Conservation (phyloP, 768 basidiomycete genomes). For the Plicaturopsis crispa region DNA sequence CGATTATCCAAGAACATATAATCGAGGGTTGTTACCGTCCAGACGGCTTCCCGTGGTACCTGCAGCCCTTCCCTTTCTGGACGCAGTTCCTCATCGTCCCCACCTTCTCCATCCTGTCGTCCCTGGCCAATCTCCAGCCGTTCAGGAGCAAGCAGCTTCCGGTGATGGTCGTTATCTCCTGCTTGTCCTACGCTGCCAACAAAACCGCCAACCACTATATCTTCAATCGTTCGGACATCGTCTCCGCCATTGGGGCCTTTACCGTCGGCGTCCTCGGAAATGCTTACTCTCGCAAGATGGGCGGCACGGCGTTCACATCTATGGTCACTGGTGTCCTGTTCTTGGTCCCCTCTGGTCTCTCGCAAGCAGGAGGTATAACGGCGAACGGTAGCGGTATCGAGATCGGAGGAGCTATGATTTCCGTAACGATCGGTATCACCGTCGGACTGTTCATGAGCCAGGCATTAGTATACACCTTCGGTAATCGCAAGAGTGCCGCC, state of each 20-base stretch:
- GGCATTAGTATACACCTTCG: constrained; percentile 82
- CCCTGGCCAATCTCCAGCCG: constrained; percentile 74
- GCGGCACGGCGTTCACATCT: constrained; percentile 82
- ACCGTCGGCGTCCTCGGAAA: constrained; percentile 76
- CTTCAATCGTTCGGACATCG: constrained; percentile 77
- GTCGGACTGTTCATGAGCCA: constrained; percentile 87
- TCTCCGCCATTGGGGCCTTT: constrained; percentile 81
- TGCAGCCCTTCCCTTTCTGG: constrained; percentile 79
- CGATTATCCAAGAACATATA: constrained; percentile 38
- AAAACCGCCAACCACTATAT: constrained; percentile 81
- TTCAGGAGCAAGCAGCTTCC: constrained; percentile 61
- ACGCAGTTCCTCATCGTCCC: constrained; percentile 72
- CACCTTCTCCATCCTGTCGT: constrained; percentile 61
- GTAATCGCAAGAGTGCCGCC: constrained; percentile 74
- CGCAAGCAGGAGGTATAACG: constrained; percentile 80
- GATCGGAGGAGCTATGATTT: constrained; percentile 81
- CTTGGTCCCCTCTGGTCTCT: constrained; percentile 79
- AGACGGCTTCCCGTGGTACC: constrained; percentile 59
- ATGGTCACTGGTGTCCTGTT: constrained; percentile 90
- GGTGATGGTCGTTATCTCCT: constrained; percentile 83
- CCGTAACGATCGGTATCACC: constrained; percentile 87
- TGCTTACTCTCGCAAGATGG: constrained; percentile 72
- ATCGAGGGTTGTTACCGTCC: constrained; percentile 68
- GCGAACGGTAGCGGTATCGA: constrained; percentile 78
- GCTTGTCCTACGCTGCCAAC: constrained; percentile 71